phyloP scores from a whole-genome alignment of 2,329 filamentous ascomycete genomes.

The Exserohilum rostratum region DNA sequence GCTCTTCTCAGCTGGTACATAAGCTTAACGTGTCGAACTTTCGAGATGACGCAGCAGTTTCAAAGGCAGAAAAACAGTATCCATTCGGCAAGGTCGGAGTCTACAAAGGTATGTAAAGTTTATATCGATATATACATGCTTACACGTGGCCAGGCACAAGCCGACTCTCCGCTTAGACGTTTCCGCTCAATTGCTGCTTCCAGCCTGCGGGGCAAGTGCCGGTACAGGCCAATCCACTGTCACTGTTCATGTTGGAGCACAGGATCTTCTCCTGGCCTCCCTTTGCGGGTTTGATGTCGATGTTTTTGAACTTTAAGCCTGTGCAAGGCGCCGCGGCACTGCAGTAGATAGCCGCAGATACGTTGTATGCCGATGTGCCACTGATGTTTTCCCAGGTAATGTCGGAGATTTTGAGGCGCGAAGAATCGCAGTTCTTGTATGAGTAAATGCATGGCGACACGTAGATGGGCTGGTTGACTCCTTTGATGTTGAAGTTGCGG shows the following conservation, averaged over 20 bases:
- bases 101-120: too few species aligned
- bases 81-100: too few species aligned
- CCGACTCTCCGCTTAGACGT: constrained; percentile 13
- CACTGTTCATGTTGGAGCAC: constrained; percentile 36
- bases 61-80: too few species aligned
- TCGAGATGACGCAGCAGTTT: too few species aligned
- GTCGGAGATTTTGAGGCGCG: constrained; percentile 51
- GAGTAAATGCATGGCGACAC: constrained; percentile 56
- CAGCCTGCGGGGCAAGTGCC: constrained; percentile 32
- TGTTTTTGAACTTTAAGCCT: constrained; percentile 53
- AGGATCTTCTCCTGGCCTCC: constrained; percentile 29
- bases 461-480: constrained; percentile 58
- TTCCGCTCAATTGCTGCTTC: constrained; percentile 34
- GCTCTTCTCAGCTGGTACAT: too few species aligned
- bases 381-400: constrained; percentile 59
- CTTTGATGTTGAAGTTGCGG: constrained; percentile 43
- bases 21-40: too few species aligned
- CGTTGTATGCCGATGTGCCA: constrained; percentile 51
- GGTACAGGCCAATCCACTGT: constrained; percentile 33
- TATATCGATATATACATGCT: not conserved
- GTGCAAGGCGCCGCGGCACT: constrained; percentile 50
- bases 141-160: not conserved
- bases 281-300: constrained; percentile 51
- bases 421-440: constrained; percentile 30
- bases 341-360: constrained; percentile 55